Evolutionary conservation across 2,329 filamentous ascomycete genomes (phyloP).

Genomic region (Paradendryphiella salina): DNA sequence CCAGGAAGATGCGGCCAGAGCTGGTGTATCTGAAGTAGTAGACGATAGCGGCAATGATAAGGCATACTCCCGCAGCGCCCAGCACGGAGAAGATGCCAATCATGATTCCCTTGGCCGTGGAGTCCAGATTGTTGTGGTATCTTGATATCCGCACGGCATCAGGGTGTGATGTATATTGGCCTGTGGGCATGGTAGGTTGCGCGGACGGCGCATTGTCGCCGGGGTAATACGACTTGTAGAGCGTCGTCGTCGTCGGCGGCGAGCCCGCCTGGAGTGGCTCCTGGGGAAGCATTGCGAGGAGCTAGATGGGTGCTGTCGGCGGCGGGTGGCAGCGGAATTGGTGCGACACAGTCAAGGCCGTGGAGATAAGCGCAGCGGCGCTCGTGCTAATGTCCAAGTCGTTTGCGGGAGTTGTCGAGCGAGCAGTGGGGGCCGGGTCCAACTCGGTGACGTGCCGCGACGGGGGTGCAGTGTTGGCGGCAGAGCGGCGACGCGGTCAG

Average conservation of each 20-base stretch:
- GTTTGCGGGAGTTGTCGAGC: slow-evolving; percentile 14
- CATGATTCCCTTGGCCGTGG: slow-evolving; percentile 76
- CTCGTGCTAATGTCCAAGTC: slow-evolving; percentile 21
- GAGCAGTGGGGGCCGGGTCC: slow-evolving; percentile 26
- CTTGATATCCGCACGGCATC: slow-evolving; percentile 33
- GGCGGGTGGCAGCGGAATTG: slow-evolving; percentile 5
- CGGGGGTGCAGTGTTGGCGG: slow-evolving; percentile 15
- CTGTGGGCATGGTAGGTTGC: slow-evolving; percentile 21
- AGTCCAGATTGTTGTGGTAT: slow-evolving; percentile 47
- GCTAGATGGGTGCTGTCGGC: slow-evolving; percentile 8
- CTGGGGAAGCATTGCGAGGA: slow-evolving; percentile 40
- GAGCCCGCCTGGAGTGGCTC: slow-evolving; percentile 30
- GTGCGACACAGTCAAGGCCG: slow-evolving; percentile 12
- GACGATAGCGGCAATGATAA: slow-evolving; percentile 75
- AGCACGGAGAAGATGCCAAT: slow-evolving; percentile 95
- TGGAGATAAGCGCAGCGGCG: slow-evolving; percentile 29
- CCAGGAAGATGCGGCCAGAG: slow-evolving; percentile 86
- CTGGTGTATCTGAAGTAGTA: slow-evolving; percentile 94
- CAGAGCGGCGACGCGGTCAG: slow-evolving; percentile 18
- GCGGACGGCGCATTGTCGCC: slow-evolving; percentile 30
- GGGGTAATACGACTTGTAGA: slow-evolving; percentile 35
- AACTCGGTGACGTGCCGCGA: slow-evolving; percentile 27
- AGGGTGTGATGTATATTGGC: slow-evolving; percentile 23
- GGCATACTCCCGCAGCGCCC: slow-evolving; percentile 83
- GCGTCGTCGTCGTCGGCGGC: slow-evolving; percentile 42